phyloP scores from a whole-genome alignment of 192 early-diverging fungal species.

The Coemansia sp. region DNA sequence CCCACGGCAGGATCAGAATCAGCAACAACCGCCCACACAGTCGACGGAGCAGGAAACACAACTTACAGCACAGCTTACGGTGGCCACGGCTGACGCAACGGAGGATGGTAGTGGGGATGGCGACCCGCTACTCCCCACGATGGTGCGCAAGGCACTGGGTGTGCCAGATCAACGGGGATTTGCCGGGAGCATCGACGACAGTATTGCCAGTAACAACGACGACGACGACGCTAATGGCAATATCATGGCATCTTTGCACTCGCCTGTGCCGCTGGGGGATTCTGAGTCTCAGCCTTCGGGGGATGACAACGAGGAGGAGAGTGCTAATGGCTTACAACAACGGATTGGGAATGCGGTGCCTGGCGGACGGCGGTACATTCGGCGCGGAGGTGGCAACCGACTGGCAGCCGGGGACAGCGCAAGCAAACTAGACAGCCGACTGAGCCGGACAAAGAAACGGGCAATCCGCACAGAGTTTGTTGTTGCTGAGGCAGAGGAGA shows the following conservation, averaged over 20 bases:
- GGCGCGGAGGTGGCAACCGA: too few species aligned
- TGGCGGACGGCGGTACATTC: too few species aligned
- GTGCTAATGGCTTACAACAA: too few species aligned
- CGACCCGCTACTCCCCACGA: conserved; percentile 15
- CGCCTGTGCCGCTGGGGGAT: too few species aligned
- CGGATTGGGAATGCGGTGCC: too few species aligned
- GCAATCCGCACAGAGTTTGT: conserved; percentile 47
- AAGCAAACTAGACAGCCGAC: not conserved
- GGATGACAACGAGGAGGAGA: too few species aligned
- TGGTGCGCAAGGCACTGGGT: conserved; percentile 33
- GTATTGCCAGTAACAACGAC: too few species aligned
- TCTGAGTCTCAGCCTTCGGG: too few species aligned
- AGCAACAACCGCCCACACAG: conserved; percentile 32
- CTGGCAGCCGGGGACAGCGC: not conserved
- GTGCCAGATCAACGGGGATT: not conserved
- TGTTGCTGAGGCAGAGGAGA: conserved; percentile 53
- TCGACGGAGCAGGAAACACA: conserved; percentile 12
- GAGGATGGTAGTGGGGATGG: not conserved
- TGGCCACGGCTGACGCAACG: conserved; percentile 9
- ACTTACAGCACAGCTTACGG: conserved; percentile 10
- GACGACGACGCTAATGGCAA: too few species aligned
- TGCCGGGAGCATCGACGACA: too few species aligned
- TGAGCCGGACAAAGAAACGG: not conserved
- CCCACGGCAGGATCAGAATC: not conserved
- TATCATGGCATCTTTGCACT: too few species aligned